A percentile compares a stretch with the other conserved stretches of the same genome.
Evolutionary conservation across 1,139 yeast genomes (phyloP).

Genomic region (Hanseniaspora uvarum): DNA sequence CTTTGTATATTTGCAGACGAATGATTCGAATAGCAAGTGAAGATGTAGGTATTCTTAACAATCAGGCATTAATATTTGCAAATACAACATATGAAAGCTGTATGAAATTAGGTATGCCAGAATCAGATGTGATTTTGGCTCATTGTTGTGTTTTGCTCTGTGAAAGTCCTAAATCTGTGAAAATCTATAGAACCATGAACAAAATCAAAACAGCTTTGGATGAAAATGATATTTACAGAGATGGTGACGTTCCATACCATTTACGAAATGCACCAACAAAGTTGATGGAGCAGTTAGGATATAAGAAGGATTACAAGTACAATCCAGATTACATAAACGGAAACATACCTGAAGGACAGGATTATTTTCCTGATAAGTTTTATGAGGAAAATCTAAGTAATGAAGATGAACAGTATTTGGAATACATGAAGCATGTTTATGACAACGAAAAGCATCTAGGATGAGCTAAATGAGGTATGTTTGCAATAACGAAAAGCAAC

Average conservation of each 20-base stretch:
- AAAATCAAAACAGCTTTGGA: conserved; percentile 49
- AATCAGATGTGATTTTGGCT: conserved; percentile 79
- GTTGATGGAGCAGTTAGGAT: conserved; percentile 80
- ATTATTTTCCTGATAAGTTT: conserved; percentile 51
- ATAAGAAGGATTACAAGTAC: conserved; percentile 74
- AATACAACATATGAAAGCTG: conserved; percentile 77
- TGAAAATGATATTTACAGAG: conserved; percentile 45
- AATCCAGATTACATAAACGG: conserved; percentile 75
- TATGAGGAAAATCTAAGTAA: conserved; percentile 18
- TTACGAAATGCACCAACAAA: conserved; percentile 87
- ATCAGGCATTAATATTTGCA: conserved; percentile 75
- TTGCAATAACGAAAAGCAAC: too few species aligned
- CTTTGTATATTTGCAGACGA: conserved; percentile 78
- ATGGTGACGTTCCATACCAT: conserved; percentile 67
- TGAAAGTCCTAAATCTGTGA: conserved; percentile 72
- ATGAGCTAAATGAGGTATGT: background rate
- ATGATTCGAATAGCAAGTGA: conserved; percentile 91
- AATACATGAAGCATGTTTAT: conserved; percentile 57
- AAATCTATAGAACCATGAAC: conserved; percentile 69
- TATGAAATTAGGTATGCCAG: conserved; percentile 93
- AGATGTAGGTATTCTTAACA: conserved; percentile 76
- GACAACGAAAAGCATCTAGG: conserved; percentile 53
- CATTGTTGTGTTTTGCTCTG: conserved; percentile 89
- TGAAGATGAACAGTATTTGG: conserved; percentile 21
- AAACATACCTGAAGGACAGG: conserved; percentile 45